These are phyloP conservation scores for Clonostachys byssicola DNA, from an alignment of 2,329 filamentous ascomycete species.

Conservation along the genomic window DNA sequence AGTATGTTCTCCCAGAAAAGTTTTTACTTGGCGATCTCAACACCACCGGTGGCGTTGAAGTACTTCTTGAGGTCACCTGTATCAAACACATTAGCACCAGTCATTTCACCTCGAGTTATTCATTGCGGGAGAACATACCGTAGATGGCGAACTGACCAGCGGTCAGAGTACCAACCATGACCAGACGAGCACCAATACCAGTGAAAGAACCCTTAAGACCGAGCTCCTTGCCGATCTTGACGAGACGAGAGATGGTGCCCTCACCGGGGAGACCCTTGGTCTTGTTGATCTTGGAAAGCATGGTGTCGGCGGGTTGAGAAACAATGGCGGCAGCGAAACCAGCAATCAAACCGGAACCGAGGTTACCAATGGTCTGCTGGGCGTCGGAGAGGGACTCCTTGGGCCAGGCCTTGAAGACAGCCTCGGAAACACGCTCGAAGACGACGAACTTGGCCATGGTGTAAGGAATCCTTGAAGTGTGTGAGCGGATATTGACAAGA, in stretches of 20 bases:
- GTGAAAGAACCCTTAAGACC: conserved; percentile 73
- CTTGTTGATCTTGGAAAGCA: conserved; percentile 97
- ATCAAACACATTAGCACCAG: no score
- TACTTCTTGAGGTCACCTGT: conserved; percentile 57
- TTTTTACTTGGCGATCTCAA: conserved; percentile 28
- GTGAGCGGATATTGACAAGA: conserved; percentile 8
- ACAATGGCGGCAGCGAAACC: conserved; percentile 83
- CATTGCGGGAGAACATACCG: conserved; percentile 42
- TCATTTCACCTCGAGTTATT: background rate
- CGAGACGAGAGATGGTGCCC: conserved; percentile 72
- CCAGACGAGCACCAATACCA: conserved; percentile 71
- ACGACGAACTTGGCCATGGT: conserved; percentile 96
- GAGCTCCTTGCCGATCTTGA: conserved; percentile 88
- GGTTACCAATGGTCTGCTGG: conserved; percentile 76
- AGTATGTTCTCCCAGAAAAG: no score
- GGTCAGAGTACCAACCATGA: conserved; percentile 66
- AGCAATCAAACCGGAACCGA: conserved; percentile 49
- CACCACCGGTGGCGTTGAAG: conserved; percentile 69
- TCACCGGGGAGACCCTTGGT: conserved; percentile 83
- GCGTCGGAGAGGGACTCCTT: conserved; percentile 65
- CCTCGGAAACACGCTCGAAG: conserved; percentile 82
- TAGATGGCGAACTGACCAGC: conserved; percentile 89
- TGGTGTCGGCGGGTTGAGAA: conserved; percentile 88
- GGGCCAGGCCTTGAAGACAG: conserved; percentile 64
- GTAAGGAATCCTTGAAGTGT: conserved; percentile 67